Evolutionary conservation across 2,329 filamentous ascomycete species (phyloP).

Genomic region (Trichophyton verrucosum): DNA sequence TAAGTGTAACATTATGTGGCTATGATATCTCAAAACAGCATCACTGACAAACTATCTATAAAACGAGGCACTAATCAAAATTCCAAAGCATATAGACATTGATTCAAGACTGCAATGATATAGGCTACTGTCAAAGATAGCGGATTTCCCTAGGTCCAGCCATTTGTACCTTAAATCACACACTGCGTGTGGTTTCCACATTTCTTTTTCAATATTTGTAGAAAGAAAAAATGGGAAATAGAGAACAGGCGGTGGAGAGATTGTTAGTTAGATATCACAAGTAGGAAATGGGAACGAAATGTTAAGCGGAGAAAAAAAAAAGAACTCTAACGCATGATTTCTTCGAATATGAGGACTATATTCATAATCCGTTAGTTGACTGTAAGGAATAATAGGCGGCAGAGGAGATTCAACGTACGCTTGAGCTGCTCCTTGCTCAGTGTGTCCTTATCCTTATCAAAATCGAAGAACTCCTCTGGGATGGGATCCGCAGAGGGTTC

Average conservation of each 20-base stretch:
- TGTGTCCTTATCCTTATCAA: conserved; percentile 99
- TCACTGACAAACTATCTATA: neutral
- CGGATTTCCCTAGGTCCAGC: neutral
- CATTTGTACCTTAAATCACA: neutral
- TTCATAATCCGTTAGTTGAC: neutral
- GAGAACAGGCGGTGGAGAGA: neutral
- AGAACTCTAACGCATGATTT: conserved; percentile 65
- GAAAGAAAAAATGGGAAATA: neutral
- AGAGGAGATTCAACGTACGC: conserved; percentile 41
- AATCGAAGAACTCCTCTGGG: conserved; percentile 98
- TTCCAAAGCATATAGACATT: neutral
- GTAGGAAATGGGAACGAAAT: too few species aligned
- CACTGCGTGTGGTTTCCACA: neutral
- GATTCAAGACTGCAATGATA: conserved; percentile 1
- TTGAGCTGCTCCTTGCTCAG: conserved; percentile 97
- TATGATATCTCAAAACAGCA: neutral
- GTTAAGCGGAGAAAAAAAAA: neutral
- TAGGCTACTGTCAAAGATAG: neutral
- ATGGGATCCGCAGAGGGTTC: conserved; percentile 95
- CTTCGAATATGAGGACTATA: conserved; percentile 77
- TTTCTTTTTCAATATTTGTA: neutral
- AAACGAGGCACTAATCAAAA: neutral
- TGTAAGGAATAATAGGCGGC: neutral
- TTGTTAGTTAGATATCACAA: neutral
- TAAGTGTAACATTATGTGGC: neutral